Base-by-base conservation (phyloP, 441 rosid genomes). In the Arabidopsis lyrata region DNA sequence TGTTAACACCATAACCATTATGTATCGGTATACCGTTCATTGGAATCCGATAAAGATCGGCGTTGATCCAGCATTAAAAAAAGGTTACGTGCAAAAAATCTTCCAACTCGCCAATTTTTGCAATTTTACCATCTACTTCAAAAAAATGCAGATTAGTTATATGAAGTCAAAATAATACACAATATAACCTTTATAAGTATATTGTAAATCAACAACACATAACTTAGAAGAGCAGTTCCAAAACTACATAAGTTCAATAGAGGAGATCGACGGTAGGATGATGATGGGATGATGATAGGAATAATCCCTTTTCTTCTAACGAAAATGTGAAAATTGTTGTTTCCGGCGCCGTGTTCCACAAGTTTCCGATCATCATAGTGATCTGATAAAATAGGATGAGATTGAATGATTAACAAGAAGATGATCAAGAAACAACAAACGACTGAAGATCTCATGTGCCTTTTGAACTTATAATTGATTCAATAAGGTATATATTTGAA, bases 241-340 rank as follows among this genome's bases (percentile, higher is more conserved):
- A 38, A 14, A 6, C 38, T 66, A n/a, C 4, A 36, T 1, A 24
- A 66, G 36, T 5, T 38, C 38, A 36, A 3, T 2, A 52, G 49
- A 66, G 50, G 36, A 66, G 38, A 36, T 24, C 4, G 60, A 53
- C 15, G 38, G 38, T 5, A 5, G 8, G 61, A 38, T 18, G 71
- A 38, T 38, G 71, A 66, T 13, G 50, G 49, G 60, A 52, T 52
- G 27, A 52, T 1, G 7, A 66, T 66, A n/a, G 61, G 61, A 36
- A 70, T 59, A 5, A 59, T 47, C 29, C 58, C 66, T 59, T 27
- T 70, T 70, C 66, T 70, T 59, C 36, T 70, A 35, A 59, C 58
- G 35, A 70, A 59, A 34, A 59, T 12, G 39, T 70, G 49, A 70
- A 70, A 39, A 39, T 59, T 48, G 31, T 11, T 35, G 58, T 47